Evolutionary conservation across 371 early-diverging fungal species (phyloP).

Genomic region (Catenaria anguillulae): DNA sequence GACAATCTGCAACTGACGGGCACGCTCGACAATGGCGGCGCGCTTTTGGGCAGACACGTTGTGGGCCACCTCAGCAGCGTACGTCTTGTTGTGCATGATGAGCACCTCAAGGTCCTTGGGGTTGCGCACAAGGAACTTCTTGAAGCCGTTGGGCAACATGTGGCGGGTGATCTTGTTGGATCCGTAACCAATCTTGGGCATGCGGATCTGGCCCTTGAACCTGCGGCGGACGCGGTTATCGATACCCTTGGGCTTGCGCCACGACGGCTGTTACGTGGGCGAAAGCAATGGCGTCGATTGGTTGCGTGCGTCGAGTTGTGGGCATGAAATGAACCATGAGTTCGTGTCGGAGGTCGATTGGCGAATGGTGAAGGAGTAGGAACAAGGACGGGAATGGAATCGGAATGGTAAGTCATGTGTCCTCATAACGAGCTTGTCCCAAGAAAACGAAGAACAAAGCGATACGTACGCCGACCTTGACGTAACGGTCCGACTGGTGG

Average conservation of each 20-base stretch:
- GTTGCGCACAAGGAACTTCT: conserved; percentile 93
- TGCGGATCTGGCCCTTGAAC: conserved; percentile 94
- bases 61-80: conserved; percentile 98
- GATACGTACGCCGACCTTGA: conserved; percentile 69
- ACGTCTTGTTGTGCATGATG: conserved; percentile 97
- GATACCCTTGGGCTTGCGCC: conserved; percentile 99
- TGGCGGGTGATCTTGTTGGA: conserved; percentile 92
- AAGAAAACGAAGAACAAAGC: conserved; percentile 4
- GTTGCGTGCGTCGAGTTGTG: too few relatives aligned
- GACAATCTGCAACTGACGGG: conserved; percentile 93
- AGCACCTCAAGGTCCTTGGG: conserved; percentile 91
- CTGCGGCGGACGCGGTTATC: conserved; percentile 98
- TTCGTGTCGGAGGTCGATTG: too few relatives aligned
- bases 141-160: conserved; percentile 97
- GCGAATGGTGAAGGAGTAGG: too few relatives aligned
- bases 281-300: neutral
- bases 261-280: conserved; percentile 53
- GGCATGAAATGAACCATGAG: too few relatives aligned
- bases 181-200: conserved; percentile 99
- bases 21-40: conserved; percentile 90
- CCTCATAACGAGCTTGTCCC: too few relatives aligned
- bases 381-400: too few relatives aligned
- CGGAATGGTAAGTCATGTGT: too few relatives aligned
- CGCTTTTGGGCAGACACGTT: conserved; percentile 96
- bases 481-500: conserved; percentile 98